A percentile compares a stretch with the other conserved stretches of the same genome.
Conservation (phyloP, 805 yeast genomes). For the Candida krabiensis region DNA sequence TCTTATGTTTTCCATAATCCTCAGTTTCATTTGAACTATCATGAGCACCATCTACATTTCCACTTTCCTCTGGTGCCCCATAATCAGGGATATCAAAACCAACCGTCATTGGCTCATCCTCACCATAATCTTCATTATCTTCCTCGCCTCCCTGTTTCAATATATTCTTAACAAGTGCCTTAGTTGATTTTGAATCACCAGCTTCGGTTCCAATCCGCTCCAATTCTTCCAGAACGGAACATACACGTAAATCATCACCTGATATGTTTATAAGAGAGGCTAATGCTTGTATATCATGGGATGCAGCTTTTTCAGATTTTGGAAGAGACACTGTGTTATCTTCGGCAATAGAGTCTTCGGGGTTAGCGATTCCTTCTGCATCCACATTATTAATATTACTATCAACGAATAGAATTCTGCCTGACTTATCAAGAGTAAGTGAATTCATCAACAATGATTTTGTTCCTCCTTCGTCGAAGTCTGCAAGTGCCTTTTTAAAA, state of each 20-base stretch:
- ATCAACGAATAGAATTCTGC: conserved; percentile 69
- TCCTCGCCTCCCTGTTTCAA: conserved; percentile 3
- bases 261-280: neutral
- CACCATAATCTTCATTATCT: neutral
- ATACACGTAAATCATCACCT: conserved; percentile 2
- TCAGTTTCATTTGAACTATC: too few relatives aligned
- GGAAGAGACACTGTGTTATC: neutral
- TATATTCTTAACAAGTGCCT: conserved; percentile 6
- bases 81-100: neutral
- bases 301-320: conserved; percentile 1
- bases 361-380: conserved; percentile 1
- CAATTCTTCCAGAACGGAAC: conserved; percentile 1
- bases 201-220: neutral
- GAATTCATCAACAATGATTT: conserved; percentile 67
- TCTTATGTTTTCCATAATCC: too few relatives aligned
- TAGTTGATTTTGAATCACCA: neutral
- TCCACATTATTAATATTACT: conserved; percentile 9
- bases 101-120: neutral
- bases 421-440: conserved; percentile 49
- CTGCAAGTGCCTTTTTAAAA: conserved; percentile 71
- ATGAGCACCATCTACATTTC: conserved; percentile 1
- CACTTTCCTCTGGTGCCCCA: neutral
- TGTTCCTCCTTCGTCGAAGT: conserved; percentile 83
- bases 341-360: neutral
- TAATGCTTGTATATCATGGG: neutral